Percentiles rank a stretch among this genome's conserved stretches.
phyloP scores from a whole-genome alignment of 2,329 filamentous ascomycete species.

The Kalmusia sp. region DNA sequence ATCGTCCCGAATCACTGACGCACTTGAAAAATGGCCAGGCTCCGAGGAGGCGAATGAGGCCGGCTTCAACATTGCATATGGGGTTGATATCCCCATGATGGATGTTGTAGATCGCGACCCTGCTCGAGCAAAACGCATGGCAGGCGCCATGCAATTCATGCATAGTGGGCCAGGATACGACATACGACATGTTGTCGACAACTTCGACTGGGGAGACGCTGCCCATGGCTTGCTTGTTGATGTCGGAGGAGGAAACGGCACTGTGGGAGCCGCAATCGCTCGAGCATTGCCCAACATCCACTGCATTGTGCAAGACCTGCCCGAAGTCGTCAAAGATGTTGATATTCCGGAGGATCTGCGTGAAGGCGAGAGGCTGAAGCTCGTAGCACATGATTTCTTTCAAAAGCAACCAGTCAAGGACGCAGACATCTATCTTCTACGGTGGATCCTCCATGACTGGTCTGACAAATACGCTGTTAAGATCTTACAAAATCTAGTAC shows the following conservation, averaged over 20 bases:
- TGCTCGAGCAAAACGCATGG: not conserved
- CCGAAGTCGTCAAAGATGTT: not conserved
- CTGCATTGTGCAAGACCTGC: constrained; percentile 21
- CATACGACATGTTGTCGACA: not conserved
- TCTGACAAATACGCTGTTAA: constrained; percentile 7
- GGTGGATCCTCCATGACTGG: constrained; percentile 64
- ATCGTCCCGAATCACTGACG: not conserved
- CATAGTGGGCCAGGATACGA: not conserved
- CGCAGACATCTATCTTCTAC: constrained; percentile 58
- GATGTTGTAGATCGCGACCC: not conserved
- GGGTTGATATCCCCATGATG: not conserved
- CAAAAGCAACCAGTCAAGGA: constrained; percentile 15
- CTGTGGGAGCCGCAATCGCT: constrained; percentile 9
- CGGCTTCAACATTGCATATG: not conserved
- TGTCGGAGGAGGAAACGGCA: constrained; percentile 13
- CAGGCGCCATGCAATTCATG: not conserved
- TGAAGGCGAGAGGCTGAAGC: not conserved
- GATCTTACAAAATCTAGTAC: constrained; percentile 10
- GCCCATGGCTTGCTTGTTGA: constrained; percentile 4
- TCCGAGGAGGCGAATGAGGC: constrained; percentile 4
- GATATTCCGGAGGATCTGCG: not conserved
- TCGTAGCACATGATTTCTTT: constrained; percentile 16
- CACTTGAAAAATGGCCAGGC: not conserved
- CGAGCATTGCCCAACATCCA: constrained; percentile 6
- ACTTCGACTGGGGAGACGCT: constrained; percentile 6